Conservation (phyloP, 192 early-diverging fungal genomes). For the Entophlyctis luteolus region DNA sequence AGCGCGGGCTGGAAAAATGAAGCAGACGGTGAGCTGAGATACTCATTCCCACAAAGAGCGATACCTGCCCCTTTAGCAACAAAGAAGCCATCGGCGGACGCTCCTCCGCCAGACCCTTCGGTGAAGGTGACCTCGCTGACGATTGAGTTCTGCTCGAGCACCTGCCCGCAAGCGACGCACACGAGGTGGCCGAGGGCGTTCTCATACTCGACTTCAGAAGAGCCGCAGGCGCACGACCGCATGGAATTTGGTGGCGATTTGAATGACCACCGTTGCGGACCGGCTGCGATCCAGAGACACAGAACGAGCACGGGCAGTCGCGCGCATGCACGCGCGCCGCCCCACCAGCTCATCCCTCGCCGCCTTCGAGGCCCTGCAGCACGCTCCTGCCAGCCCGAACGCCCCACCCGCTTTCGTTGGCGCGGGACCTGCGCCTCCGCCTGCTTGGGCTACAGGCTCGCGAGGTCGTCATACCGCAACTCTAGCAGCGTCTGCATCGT, state of each 20-base stretch:
- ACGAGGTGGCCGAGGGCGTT: background rate
- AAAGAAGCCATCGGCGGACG: constrained; percentile 53
- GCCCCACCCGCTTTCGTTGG: too few relatives aligned
- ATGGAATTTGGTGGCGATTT: background rate
- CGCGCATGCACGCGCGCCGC: too few relatives aligned
- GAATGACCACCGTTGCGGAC: background rate
- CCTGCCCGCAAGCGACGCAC: constrained; percentile 46
- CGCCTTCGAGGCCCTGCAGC: background rate
- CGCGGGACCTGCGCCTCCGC: background rate
- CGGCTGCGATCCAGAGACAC: too few relatives aligned
- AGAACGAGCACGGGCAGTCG: too few relatives aligned
- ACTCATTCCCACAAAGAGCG: background rate
- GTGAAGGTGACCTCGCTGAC: constrained; percentile 88
- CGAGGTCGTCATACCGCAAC: background rate
- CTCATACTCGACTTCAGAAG: background rate
- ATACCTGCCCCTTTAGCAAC: constrained; percentile 9
- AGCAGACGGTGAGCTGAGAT: too few relatives aligned
- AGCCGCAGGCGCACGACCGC: background rate
- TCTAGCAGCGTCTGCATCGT: too few relatives aligned
- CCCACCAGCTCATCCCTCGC: background rate
- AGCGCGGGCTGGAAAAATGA: too few relatives aligned
- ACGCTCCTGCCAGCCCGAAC: too few relatives aligned
- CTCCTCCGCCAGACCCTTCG: constrained; percentile 81
- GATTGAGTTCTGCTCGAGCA: constrained; percentile 89
- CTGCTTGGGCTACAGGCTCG: background rate